phyloP scores from a whole-genome alignment of 441 rosid species.

The Omphalea diandra region DNA sequence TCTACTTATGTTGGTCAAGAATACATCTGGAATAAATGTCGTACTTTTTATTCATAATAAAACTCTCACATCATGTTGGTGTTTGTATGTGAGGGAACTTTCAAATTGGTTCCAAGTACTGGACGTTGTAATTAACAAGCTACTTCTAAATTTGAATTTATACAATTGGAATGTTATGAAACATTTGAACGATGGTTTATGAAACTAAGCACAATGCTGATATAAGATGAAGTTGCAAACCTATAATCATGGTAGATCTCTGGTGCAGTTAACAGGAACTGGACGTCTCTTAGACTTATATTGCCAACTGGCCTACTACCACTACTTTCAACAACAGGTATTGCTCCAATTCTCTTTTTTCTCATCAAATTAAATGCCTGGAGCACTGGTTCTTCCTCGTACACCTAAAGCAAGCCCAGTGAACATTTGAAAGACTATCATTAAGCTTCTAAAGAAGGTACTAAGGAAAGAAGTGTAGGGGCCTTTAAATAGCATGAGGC shows the following conservation, averaged over 20 bases:
- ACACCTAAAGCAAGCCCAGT: conserved; percentile 48
- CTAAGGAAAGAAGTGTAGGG: background rate
- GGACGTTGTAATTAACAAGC: background rate
- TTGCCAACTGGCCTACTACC: conserved; percentile 74
- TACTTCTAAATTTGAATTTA: background rate
- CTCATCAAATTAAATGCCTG: conserved; percentile 97
- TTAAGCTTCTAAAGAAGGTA: conserved; percentile 1
- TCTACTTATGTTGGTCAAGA: background rate
- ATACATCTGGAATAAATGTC: background rate
- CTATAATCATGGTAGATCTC: conserved; percentile 86
- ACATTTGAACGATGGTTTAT: conserved; percentile 8
- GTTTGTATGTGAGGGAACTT: background rate
- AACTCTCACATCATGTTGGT: background rate
- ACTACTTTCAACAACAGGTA: conserved; percentile 65
- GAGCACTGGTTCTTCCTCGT: conserved; percentile 90
- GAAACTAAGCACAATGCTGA: background rate
- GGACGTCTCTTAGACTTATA: conserved; percentile 87
- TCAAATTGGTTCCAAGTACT: background rate
- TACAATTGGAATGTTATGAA: background rate
- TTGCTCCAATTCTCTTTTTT: conserved; percentile 72
- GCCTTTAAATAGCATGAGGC: background rate
- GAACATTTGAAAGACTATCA: conserved; percentile 12
- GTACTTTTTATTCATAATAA: background rate
- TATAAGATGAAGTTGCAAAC: conserved; percentile 31
- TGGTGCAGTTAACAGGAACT: conserved; percentile 85